Conservation (phyloP, 345 rosid genomes). For the Luvunga scandens region DNA sequence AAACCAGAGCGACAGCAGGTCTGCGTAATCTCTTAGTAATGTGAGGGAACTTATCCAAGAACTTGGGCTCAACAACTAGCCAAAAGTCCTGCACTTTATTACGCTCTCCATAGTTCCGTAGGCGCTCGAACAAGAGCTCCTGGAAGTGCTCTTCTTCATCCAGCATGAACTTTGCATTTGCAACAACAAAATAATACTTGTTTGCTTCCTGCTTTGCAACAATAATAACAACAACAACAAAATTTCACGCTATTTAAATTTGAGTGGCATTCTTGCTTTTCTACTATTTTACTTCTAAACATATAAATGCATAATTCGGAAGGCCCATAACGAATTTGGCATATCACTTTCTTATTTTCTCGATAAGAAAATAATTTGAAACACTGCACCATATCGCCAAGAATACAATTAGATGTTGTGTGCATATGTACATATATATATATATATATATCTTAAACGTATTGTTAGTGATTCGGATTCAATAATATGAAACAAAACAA, state of each 20-base stretch:
- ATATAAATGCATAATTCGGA: constrained; percentile 11
- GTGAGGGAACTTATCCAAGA: constrained; percentile 80
- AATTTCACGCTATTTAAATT: neutral
- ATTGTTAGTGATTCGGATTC: neutral
- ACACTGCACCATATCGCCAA: neutral
- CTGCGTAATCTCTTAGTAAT: constrained; percentile 73
- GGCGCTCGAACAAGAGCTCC: constrained; percentile 82
- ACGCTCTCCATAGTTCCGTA: constrained; percentile 65
- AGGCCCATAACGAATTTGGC: constrained; percentile 11
- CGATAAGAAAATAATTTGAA: neutral
- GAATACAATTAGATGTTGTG: neutral
- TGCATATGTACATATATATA: too few relatives aligned
- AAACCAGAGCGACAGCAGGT: constrained; percentile 95
- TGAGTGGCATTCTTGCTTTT: neutral
- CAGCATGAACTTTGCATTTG: constrained; percentile 93
- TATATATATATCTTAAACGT: too few relatives aligned
- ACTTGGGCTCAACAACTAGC: constrained; percentile 93
- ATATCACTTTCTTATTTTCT: neutral
- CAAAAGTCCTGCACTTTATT: constrained; percentile 71
- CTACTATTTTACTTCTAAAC: too few relatives aligned
- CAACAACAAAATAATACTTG: constrained; percentile 74
- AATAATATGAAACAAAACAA: neutral
- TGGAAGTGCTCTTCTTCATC: constrained; percentile 97
- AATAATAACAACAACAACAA: neutral
- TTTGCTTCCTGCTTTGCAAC: constrained; percentile 32